Evolutionary conservation across 2,329 filamentous ascomycete genomes (phyloP), one percentile per base, ranked within the genome.

Genomic region (Lasiodiplodia sp.): DNA sequence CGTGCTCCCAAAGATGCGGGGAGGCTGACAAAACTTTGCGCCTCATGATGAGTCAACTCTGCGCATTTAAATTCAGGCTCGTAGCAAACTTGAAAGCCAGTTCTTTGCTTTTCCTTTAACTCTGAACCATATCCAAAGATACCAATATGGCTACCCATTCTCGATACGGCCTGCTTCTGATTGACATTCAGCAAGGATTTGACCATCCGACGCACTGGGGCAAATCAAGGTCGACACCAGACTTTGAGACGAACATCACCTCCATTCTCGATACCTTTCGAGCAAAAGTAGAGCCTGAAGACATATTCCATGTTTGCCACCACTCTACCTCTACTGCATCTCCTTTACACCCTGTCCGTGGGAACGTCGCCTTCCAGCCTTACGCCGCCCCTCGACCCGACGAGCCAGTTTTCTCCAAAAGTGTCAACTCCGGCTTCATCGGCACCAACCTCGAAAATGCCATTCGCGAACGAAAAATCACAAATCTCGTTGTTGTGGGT

Each of bases 151-250:
- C 14, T 25, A 12, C 18, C 40, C 34, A 14, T 38, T 21, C 16
- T 11, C 62, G 51, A n/a, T 40, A 53, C 31, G 62, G 62, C 12
- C 31, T 65, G 2, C n/a, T 65, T 16, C 62, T 65, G 31, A 53
- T 65, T 47, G 62, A 65, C 62, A 52, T 65, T 28, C 62, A 65
- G 47, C 62, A 65, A 23, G 62, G 47, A 8, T 65, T 65, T 12
- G n/a, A 65, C 31, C 47, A 65, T 21, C 62, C 62, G 2, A 53
- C 62, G 2, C 51, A 52, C 40, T 53, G 47, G 47, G 62, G 62
- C n/a, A 38, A 18, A 1, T 38, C 62, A n/a, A 11, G 62, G n/a
- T 65, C 62, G 16, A 65, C 62, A 10, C 47, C 62, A 7, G 47
- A 23, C 5, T 53, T 65, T 2, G 62, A 52, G 16, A 4, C 10